Percentiles rank a stretch among this genome's conserved stretches.
These are phyloP conservation scores for Gypsophila paniculata DNA, from an alignment of 179 eudicot species.

Conservation along the genomic window DNA sequence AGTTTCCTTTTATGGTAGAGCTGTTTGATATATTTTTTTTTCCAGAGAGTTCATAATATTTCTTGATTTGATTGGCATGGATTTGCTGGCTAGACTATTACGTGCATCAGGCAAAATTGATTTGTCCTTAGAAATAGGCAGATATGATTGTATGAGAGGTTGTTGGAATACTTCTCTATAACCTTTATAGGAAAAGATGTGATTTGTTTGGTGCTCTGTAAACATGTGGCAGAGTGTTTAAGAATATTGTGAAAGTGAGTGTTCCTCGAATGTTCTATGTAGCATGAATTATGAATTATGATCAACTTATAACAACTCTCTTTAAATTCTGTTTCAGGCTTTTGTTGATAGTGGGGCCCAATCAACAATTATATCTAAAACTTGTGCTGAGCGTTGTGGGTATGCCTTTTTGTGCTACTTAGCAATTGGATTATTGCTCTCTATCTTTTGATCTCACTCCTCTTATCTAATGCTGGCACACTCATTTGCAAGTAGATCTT, in stretches of 20 bases:
- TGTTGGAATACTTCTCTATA: background rate
- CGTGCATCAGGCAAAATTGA: background rate
- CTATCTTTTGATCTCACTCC: slow-evolving; percentile 4
- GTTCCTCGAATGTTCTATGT: background rate
- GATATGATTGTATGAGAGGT: background rate
- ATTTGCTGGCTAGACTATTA: background rate
- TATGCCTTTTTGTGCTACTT: slow-evolving; percentile 31
- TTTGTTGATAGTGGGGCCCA: slow-evolving; percentile 99
- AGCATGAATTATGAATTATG: too few relatives aligned
- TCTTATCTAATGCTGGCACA: background rate
- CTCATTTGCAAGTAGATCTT: slow-evolving; percentile 6
- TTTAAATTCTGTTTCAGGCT: slow-evolving; percentile 50
- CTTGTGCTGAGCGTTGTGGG: slow-evolving; percentile 98
- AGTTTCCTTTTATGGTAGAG: background rate
- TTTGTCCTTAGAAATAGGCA: background rate
- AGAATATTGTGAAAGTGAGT: background rate
- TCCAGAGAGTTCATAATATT: background rate
- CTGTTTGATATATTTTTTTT: background rate
- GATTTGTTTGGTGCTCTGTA: background rate
- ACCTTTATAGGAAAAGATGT: slow-evolving; percentile 4
- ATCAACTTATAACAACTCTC: background rate
- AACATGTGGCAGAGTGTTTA: background rate
- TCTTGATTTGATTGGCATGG: background rate
- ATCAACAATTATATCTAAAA: slow-evolving; percentile 95
- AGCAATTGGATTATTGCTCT: slow-evolving; percentile 9